A percentile compares a stretch with the other conserved stretches of the same genome.
Evolutionary conservation across 177 flowering plant genomes (phyloP).

Genomic region (Vitis hybrid): DNA sequence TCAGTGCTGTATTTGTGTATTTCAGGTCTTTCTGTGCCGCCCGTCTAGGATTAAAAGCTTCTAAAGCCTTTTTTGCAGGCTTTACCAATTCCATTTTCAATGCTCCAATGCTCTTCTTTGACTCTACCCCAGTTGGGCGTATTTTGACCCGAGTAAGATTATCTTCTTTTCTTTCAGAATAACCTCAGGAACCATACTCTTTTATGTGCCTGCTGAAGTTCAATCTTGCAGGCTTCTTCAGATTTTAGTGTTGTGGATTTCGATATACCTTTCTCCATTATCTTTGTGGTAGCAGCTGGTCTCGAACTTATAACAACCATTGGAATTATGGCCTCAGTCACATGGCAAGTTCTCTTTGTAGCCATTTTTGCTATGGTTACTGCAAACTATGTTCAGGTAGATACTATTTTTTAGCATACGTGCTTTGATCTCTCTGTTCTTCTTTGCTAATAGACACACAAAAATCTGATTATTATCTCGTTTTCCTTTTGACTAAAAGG

Average conservation of each 20-base stretch:
- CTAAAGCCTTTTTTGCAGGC: slow-evolving; percentile 63
- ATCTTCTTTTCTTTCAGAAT: neutral
- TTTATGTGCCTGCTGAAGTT: too few species aligned
- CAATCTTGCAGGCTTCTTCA: slow-evolving; percentile 61
- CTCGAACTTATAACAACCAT: slow-evolving; percentile 44
- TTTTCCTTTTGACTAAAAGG: slow-evolving; percentile 25
- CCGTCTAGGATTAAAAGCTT: slow-evolving; percentile 69
- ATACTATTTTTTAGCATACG: neutral
- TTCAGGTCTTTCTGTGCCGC: slow-evolving; percentile 51
- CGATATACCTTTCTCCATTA: slow-evolving; percentile 53
- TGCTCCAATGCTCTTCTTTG: slow-evolving; percentile 92
- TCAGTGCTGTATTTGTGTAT: slow-evolving; percentile 51
- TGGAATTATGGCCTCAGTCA: slow-evolving; percentile 64
- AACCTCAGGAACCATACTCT: too few species aligned
- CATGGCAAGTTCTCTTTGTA: slow-evolving; percentile 86
- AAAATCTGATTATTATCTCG: neutral
- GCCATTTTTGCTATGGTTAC: slow-evolving; percentile 45
- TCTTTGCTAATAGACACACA: too few species aligned
- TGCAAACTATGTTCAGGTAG: slow-evolving; percentile 64
- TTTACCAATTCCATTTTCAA: slow-evolving; percentile 62
- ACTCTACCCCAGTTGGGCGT: slow-evolving; percentile 85
- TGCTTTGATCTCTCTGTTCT: too few species aligned
- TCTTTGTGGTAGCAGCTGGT: slow-evolving; percentile 22
- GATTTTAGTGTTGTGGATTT: slow-evolving; percentile 63
- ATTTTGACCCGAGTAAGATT: slow-evolving; percentile 72